Evolutionary conservation across 2,329 filamentous ascomycete genomes (phyloP).

Genomic region (Scedosporium dehoogii): DNA sequence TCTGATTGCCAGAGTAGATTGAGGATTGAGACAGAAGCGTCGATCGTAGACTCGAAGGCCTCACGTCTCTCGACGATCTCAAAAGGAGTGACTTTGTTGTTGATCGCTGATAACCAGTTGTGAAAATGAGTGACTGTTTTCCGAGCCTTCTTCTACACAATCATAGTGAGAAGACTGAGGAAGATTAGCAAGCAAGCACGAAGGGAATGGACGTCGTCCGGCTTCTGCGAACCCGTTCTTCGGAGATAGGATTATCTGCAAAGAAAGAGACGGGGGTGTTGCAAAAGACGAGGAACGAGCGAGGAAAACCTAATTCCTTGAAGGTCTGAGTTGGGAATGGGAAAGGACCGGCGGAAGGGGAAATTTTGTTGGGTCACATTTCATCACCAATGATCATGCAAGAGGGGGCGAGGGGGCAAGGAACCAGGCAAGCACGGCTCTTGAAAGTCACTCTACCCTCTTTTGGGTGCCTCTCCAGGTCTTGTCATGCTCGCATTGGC

Average conservation of each 20-base stretch:
- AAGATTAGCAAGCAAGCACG: conserved; percentile 2
- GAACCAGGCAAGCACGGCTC: not conserved
- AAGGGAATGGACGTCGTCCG: conserved; percentile 1
- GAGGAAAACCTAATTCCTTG: not conserved
- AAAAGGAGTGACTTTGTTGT: not conserved
- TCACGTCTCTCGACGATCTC: too few species aligned
- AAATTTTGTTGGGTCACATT: not conserved
- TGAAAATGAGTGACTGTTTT: not conserved
- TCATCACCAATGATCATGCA: not conserved
- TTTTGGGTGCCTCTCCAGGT: not conserved
- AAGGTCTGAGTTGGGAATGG: not conserved
- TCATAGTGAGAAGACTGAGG: not conserved
- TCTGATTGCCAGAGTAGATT: not conserved
- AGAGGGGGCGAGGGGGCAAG: not conserved
- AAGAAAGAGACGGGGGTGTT: not conserved
- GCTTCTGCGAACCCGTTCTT: not conserved
- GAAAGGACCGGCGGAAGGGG: not conserved
- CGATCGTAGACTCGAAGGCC: too few species aligned
- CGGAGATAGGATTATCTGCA: not conserved
- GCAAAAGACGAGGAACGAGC: not conserved
- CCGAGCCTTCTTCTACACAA: not conserved
- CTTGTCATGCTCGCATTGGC: not conserved
- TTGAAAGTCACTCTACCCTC: not conserved
- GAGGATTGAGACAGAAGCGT: not conserved
- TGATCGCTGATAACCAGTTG: not conserved